Evolutionary conservation across 2,329 filamentous ascomycete genomes (phyloP), one percentile per base, ranked within the genome.

Genomic region (Phialophora tarda): DNA sequence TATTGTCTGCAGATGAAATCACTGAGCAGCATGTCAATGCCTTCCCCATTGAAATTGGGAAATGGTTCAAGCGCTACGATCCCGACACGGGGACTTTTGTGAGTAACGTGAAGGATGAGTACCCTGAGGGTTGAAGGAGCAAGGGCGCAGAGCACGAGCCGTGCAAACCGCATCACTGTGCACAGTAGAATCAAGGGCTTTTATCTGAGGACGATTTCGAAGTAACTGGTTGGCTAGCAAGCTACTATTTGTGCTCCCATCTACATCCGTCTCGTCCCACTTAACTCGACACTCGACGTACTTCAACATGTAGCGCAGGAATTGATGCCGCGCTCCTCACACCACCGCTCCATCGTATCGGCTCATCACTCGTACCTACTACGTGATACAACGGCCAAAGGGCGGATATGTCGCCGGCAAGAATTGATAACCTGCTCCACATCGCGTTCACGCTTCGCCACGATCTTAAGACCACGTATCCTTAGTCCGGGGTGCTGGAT

Each of bases 31-130:
- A 66, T 53, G 30, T 68, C 51, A 65, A 67, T 11, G 59, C 58
- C 2, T 73, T 73, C 58, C 62, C 63, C 21, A 64, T 73, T 26
- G 69, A 72, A 65, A 92, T 93, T 2, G 95, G 95, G 0, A 90
- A 89, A 73, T 92, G 91, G 77, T 98, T 99, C 78, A 96, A 92
- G 78, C 84, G 92, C 50, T 98, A 93, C 83, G 91, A 97, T 77
- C 74, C 77, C 4, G 81, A 80, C 38, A 82, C 79, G 0, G 87
- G 87, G 71, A 82, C 79, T 3, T 99, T 98, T 79, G 84, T 97
- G 34, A 96, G 92, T 72, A 98, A 97, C 77, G 82, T 91, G 61
- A 79, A 80, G 72, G 91, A 96, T 72, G 88, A 93, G 74, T 97
- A 93, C 77, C 94, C 94, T 0, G 90, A 97, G 75, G 92, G 96